Conservation (phyloP, 2,329 filamentous ascomycete species). For the Fusarium domesticum region DNA sequence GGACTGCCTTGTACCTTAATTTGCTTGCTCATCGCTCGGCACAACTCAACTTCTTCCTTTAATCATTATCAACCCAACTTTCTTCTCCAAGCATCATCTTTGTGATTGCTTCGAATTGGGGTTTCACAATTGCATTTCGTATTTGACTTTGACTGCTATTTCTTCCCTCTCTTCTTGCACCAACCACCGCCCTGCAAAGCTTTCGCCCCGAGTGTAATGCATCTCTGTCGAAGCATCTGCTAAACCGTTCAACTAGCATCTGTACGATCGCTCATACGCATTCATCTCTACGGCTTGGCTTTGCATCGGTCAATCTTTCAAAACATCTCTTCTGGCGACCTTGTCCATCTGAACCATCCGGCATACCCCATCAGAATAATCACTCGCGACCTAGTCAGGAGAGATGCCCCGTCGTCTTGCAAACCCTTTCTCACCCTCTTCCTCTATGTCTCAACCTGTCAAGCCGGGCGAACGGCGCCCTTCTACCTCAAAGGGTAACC, state of each 20-base stretch:
- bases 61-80: slow-evolving; percentile 13
- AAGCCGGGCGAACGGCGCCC: slow-evolving; percentile 54
- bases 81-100: slow-evolving; percentile 10
- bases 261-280: neutral
- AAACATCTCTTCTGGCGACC: neutral
- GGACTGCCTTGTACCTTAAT: slow-evolving; percentile 19
- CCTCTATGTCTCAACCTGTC: slow-evolving; percentile 47
- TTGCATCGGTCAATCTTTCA: neutral
- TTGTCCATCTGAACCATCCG: neutral
- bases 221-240: neutral
- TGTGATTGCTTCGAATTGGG: slow-evolving; percentile 8
- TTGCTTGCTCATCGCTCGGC: slow-evolving; percentile 11
- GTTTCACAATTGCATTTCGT: neutral
- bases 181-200: neutral
- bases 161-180: slow-evolving; percentile 1
- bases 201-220: neutral
- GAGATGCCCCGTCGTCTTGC: slow-evolving; percentile 59
- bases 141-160: slow-evolving; percentile 2
- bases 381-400: slow-evolving; percentile 28
- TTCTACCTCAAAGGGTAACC: slow-evolving; percentile 67
- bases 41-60: slow-evolving; percentile 10
- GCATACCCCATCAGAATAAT: slow-evolving; percentile 2
- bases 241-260: neutral
- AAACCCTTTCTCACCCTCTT: slow-evolving; percentile 54
- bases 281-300: neutral